phyloP scores from a whole-genome alignment of 805 yeast species.

The Teunomyces tritomae region DNA sequence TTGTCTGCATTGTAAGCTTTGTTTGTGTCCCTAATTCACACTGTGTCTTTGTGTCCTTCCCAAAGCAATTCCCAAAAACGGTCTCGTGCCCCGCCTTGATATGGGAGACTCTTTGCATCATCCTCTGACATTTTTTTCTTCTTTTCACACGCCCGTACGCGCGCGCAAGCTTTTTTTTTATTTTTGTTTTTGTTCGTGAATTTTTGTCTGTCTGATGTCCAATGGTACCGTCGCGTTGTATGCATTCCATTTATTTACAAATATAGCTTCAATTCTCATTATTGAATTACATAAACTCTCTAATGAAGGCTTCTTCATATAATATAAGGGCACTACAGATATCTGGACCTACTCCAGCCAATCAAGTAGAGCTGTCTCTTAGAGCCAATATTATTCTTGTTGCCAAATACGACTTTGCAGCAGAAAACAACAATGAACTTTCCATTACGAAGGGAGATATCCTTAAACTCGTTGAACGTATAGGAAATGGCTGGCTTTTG shows the following conservation, averaged over 20 bases:
- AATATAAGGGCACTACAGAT: slow-evolving; percentile 12
- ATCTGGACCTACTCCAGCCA: slow-evolving; percentile 17
- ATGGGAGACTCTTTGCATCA: not conserved
- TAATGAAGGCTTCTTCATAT: slow-evolving; percentile 4
- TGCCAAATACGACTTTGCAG: slow-evolving; percentile 44
- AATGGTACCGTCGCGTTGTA: not conserved
- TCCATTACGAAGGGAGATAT: slow-evolving; percentile 50
- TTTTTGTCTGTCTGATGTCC: too few species aligned
- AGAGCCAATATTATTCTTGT: slow-evolving; percentile 41
- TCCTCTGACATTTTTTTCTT: not conserved
- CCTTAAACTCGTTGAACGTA: slow-evolving; percentile 46
- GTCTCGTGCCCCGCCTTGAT: not conserved
- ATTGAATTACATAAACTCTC: not conserved
- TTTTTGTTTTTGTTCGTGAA: too few species aligned
- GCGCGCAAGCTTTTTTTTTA: too few species aligned
- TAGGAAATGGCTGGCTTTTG: slow-evolving; percentile 53
- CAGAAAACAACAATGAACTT: slow-evolving; percentile 45
- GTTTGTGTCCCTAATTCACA: not conserved
- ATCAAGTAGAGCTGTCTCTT: slow-evolving; percentile 13
- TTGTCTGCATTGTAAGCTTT: not conserved
- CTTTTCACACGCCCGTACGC: too few species aligned
- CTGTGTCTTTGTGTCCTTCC: not conserved
- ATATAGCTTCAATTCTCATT: not conserved
- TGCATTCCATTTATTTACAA: not conserved
- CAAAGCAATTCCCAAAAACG: not conserved